Base-by-base conservation (phyloP, 768 basidiomycete genomes). In the Trametes sanguinea region DNA sequence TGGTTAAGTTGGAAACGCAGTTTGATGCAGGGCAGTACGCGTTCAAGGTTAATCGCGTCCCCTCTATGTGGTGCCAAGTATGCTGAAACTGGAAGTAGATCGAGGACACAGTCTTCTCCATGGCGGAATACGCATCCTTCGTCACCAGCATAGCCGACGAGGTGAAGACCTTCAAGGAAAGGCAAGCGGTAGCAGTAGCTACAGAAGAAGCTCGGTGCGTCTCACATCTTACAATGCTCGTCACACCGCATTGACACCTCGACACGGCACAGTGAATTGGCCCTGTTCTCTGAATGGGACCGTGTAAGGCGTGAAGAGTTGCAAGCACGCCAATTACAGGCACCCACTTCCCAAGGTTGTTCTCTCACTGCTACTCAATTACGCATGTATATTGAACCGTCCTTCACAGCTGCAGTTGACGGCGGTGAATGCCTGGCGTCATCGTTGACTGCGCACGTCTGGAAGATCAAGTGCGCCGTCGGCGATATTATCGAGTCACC, bases 1-100 rank as follows among this genome's bases (percentile, higher is more conserved):
- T 22, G 22, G 22, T 22, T 22, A 22, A 86, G 85, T 62, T 83
- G 6, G 83, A 84, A 66, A 77, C 69, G 22, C 71, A 74, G 37
- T 86, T 85, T 57, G 80, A 85, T 64, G 76, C 81, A 0, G 85
- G 85, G 29, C 76, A 73, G 54, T 84, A 85, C 66, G 59, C 65
- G 39, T 85, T 85, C 68, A 75, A 83, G 76, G 83, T 82, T 47
- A 44, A 54, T 54, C 6, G 6, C 17, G 16, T 0, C 16, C 42
- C 1, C 6, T 48, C n/a, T 22, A 5, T 13, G 0, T 50, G 22
- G 13, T 47, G 45, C 44, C 40, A 11, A 6, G 3, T 4, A 14
- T 10, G 0, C n/a, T 39, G 27, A 51, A 54, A n/a, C 46, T 16
- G 0, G 53, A 55, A 14, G 9, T 47, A 85, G 79, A 78, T 87